Conservation (phyloP, 2,329 filamentous ascomycete species). For the Graphium sp. region DNA sequence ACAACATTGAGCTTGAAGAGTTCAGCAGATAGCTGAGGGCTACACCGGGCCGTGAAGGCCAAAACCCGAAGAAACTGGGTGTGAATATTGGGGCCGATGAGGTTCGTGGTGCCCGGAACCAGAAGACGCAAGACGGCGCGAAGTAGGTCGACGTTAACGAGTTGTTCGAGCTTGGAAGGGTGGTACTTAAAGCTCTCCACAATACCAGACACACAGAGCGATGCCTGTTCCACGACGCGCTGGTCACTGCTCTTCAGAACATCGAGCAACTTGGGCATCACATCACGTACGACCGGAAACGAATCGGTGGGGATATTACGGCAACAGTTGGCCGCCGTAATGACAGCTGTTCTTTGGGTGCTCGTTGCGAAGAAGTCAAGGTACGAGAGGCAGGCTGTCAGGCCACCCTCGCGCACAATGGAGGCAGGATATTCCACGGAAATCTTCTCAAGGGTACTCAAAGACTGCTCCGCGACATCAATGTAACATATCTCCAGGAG, state of each 20-base stretch:
- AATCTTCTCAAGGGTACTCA: conserved; percentile 95
- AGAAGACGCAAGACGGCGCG: conserved; percentile 73
- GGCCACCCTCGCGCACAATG: conserved; percentile 87
- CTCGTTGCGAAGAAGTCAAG: conserved; percentile 96
- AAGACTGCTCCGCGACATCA: conserved; percentile 87
- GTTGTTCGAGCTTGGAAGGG: conserved; percentile 73
- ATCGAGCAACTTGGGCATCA: conserved; percentile 88
- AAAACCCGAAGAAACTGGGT: conserved; percentile 90
- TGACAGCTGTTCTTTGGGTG: conserved; percentile 91
- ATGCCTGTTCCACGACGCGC: conserved; percentile 91
- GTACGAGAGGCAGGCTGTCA: conserved; percentile 90
- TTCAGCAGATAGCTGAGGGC: conserved; percentile 72
- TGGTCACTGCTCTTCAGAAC: conserved; percentile 88
- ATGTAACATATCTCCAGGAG: conserved; percentile 93
- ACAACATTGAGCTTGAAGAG: conserved; percentile 94
- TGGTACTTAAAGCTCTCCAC: conserved; percentile 94
- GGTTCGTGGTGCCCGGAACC: conserved; percentile 83
- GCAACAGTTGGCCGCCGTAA: conserved; percentile 94
- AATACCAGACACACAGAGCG: conserved; percentile 85
- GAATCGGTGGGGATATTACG: conserved; percentile 91
- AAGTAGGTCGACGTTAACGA: conserved; percentile 78
- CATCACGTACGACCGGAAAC: conserved; percentile 78
- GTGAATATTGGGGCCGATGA: conserved; percentile 87
- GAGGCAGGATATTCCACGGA: conserved; percentile 89
- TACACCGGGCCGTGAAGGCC: conserved; percentile 78